Conservation (phyloP, 768 basidiomycete species). For the Gymnopilus dilepis region DNA sequence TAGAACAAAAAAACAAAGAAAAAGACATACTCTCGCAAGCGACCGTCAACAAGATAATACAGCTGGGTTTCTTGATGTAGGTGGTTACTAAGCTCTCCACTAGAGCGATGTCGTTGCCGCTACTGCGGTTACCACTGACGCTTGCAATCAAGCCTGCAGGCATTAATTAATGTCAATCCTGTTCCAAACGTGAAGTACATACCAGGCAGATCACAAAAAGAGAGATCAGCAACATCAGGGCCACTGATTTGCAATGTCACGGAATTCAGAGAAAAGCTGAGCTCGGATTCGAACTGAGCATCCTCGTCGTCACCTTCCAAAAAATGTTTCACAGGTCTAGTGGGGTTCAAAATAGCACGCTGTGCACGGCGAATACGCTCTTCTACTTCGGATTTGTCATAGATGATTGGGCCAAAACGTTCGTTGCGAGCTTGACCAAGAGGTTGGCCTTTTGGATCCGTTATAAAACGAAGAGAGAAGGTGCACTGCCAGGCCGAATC, state of each 20-base stretch:
- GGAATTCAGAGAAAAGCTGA: constrained; percentile 59
- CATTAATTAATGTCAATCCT: neutral
- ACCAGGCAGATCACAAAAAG: constrained; percentile 70
- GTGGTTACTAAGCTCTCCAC: constrained; percentile 60
- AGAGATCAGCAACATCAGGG: constrained; percentile 62
- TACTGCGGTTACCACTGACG: constrained; percentile 50
- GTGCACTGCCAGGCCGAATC: constrained; percentile 52
- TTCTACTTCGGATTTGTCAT: constrained; percentile 58
- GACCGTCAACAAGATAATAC: constrained; percentile 62
- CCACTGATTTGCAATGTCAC: constrained; percentile 66
- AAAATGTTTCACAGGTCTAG: constrained; percentile 36
- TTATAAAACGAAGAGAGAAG: constrained; percentile 53
- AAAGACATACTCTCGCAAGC: constrained; percentile 63
- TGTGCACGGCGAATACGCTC: constrained; percentile 73
- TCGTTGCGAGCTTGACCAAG: constrained; percentile 46
- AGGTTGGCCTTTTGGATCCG: constrained; percentile 43
- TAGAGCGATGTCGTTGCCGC: constrained; percentile 61
- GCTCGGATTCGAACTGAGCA: constrained; percentile 16
- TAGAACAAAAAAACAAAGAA: neutral
- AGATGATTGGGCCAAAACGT: constrained; percentile 54
- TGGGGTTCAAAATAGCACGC: constrained; percentile 67
- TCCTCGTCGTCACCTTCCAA: constrained; percentile 40
- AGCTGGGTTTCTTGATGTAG: constrained; percentile 67
- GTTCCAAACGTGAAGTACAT: neutral
- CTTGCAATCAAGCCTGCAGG: constrained; percentile 61